These are phyloP conservation scores for Leccinum subtestaceum DNA, from an alignment of 768 basidiomycete genomes.

Conservation along the genomic window DNA sequence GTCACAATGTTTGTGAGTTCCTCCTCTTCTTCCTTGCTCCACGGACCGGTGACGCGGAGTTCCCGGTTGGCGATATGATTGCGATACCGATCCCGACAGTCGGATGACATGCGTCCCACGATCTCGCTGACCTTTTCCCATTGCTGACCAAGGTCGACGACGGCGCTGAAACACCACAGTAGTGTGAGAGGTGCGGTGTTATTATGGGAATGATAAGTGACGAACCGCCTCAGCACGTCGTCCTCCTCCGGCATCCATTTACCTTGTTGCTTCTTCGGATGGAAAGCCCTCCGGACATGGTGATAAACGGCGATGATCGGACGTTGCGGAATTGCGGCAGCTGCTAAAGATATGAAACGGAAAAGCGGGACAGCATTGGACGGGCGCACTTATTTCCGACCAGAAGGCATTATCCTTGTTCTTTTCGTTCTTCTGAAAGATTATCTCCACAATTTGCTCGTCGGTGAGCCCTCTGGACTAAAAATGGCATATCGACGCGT, in stretches of 20 bases:
- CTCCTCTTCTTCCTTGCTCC: constrained; percentile 81
- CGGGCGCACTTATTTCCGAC: constrained; percentile 69
- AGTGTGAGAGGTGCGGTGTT: constrained; percentile 2
- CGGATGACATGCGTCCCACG: constrained; percentile 74
- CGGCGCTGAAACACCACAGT: constrained; percentile 48
- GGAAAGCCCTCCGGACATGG: constrained; percentile 64
- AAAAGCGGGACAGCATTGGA: neutral
- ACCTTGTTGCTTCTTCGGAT: constrained; percentile 70
- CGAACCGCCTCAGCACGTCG: constrained; percentile 57
- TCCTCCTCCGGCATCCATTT: constrained; percentile 71
- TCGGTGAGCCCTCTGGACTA: constrained; percentile 52
- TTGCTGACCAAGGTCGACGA: constrained; percentile 64
- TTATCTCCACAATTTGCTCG: constrained; percentile 57
- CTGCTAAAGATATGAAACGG: constrained; percentile 37
- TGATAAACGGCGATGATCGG: constrained; percentile 86
- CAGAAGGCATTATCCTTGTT: constrained; percentile 68
- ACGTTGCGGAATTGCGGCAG: constrained; percentile 66
- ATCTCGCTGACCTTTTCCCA: constrained; percentile 75
- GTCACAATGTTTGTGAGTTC: constrained; percentile 71
- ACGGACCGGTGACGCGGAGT: constrained; percentile 60
- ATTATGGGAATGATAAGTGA: constrained; percentile 5
- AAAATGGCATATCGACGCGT: constrained; percentile 2
- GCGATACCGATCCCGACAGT: constrained; percentile 83
- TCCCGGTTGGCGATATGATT: constrained; percentile 76
- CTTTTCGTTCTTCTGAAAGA: constrained; percentile 66